phyloP scores from a whole-genome alignment of 352 stramenopile genomes.

The Plasmopara muralis region DNA sequence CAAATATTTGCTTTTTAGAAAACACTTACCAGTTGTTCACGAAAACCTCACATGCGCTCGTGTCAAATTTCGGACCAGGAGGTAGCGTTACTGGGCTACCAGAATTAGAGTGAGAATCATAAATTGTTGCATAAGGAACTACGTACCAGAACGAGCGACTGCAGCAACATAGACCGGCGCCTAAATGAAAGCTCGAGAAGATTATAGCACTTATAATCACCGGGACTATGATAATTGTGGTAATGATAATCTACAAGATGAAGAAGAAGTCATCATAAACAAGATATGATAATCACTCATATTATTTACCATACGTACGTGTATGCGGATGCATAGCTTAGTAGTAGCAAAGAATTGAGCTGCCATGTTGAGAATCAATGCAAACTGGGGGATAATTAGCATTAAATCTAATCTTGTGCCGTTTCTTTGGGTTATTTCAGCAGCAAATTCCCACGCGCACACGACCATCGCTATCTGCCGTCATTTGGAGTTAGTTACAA shows the following conservation, averaged over 20 bases:
- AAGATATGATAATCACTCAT: neutral
- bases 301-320: neutral
- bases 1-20: neutral
- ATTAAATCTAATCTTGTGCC: neutral
- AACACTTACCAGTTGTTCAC: slow-evolving; percentile 22
- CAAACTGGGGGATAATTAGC: slow-evolving; percentile 12
- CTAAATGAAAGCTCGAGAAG: slow-evolving; percentile 20
- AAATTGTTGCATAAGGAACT: neutral
- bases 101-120: neutral
- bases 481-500: neutral
- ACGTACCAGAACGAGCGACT: slow-evolving; percentile 21
- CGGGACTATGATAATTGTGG: slow-evolving; percentile 2
- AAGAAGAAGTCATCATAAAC: neutral
- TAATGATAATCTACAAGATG: slow-evolving; percentile 4
- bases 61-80: neutral
- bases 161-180: slow-evolving; percentile 22
- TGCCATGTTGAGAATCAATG: slow-evolving; percentile 7
- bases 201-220: slow-evolving; percentile 5
- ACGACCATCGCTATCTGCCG: slow-evolving; percentile 5
- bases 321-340: slow-evolving; percentile 5
- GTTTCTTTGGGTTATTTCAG: slow-evolving; percentile 3
- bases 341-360: slow-evolving; percentile 4
- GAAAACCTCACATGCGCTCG: slow-evolving; percentile 10
- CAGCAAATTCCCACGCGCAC: slow-evolving; percentile 18
- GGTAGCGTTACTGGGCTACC: slow-evolving; percentile 13